phyloP scores from a whole-genome alignment of 106 monocot genomes.

The Triglochin maritima region DNA sequence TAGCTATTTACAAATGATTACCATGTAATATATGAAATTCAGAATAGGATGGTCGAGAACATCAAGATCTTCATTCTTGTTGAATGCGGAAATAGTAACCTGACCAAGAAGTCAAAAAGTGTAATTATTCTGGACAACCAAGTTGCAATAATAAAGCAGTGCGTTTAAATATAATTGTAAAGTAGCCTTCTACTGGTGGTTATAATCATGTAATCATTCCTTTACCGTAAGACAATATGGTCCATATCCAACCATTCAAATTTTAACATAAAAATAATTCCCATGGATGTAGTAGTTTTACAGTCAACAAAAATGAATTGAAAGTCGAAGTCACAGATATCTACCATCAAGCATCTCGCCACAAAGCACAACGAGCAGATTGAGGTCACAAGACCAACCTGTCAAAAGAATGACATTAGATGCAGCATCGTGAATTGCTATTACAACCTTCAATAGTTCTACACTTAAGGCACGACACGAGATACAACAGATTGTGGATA shows the following conservation, averaged over 20 bases:
- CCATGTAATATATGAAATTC: constrained; percentile 76
- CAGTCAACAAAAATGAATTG: too few relatives aligned
- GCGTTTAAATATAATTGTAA: background rate
- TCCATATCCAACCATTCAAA: too few relatives aligned
- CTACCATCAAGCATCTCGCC: constrained; percentile 11
- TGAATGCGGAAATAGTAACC: constrained; percentile 61
- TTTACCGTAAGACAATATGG: too few relatives aligned
- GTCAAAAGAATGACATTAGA: background rate
- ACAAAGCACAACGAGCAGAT: constrained; percentile 16
- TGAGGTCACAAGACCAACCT: constrained; percentile 18
- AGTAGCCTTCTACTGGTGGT: background rate
- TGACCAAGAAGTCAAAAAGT: constrained; percentile 8
- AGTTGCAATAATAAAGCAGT: background rate
- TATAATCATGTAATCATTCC: background rate
- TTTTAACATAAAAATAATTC: too few relatives aligned
- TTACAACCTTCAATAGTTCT: too few relatives aligned
- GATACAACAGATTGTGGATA: too few relatives aligned
- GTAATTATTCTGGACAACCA: background rate
- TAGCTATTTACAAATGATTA: constrained; percentile 5
- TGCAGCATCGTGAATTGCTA: too few relatives aligned
- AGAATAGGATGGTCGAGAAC: constrained; percentile 69
- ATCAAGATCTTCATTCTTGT: constrained; percentile 62
- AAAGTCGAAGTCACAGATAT: background rate
- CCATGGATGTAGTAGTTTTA: too few relatives aligned
- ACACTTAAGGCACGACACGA: too few relatives aligned